Evolutionary conservation across 208 protist species (phyloP), one percentile per base, ranked within the genome.

Genomic region (Jaenimonas drosophilae): DNA sequence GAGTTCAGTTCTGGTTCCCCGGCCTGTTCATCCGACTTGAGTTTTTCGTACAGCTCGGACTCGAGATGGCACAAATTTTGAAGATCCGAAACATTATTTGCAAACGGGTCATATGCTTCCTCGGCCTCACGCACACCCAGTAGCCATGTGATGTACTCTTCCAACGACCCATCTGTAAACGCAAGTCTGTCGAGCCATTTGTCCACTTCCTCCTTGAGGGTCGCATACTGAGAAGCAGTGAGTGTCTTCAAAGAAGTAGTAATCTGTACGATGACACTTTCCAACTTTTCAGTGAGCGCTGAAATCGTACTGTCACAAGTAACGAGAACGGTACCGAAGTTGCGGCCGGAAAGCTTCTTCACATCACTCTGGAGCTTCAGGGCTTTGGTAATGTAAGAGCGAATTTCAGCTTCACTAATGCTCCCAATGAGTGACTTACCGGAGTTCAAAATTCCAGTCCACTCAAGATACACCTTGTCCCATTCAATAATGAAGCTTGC

Each of bases 101-200:
- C 12, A 46, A 80, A 76, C 6, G 54, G 37, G 9, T 76, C 57
- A 25, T 65, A 58, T 14, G 42, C 44, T 0, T 54, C 45, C 14
- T 76, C 63, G 0, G 59, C 64, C 14, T 70, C 46, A 3, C 64
- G 65, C 20, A 76, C 29, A 23, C 49, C 33, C 6, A 69, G 31
- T 27, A 76, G 27, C 78, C 78, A 88, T 16, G 48, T 47, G 19
- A 70, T 54, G 27, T 73, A 88, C 6, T 42, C 32, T 1, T 60
- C 61, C 3, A 84, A 50, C 17, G 57, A 46, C 12, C 72, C 36
- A 0, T 52, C 48, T 0, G 73, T 73, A 40, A 56, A 16, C 2
- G 51, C 37, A 27, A 88, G 51, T 20, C 59, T 62, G 12, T 41
- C 23, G 3, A 72, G 29, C 63, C 61, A 74, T 11, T n/a, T 27